A percentile compares a stretch with the other conserved stretches of the same genome.
Conservation (phyloP, 2,329 filamentous ascomycete genomes). For the Diaporthe destruens region DNA sequence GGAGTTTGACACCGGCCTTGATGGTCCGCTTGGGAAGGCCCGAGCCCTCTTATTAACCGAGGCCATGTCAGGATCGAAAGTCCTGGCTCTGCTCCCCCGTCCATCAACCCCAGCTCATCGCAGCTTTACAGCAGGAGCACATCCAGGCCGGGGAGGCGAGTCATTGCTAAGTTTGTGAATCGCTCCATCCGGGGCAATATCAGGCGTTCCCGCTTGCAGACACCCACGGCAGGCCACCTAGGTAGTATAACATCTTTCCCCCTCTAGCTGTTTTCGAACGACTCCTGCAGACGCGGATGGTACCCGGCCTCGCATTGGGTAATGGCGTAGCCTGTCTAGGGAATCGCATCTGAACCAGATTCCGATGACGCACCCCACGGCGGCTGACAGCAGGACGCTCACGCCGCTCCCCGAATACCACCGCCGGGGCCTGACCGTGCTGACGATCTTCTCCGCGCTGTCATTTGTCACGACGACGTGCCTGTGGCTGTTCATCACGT, state of each 20-base stretch:
- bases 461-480: constrained; percentile 38
- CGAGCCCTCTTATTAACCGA: background rate
- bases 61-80: too few relatives aligned
- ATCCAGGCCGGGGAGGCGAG: background rate
- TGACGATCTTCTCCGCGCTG: constrained; percentile 36
- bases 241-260: background rate
- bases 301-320: background rate
- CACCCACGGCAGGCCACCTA: constrained; percentile 5
- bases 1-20: background rate
- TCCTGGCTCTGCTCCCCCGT: too few relatives aligned
- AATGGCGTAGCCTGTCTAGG: background rate
- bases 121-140: background rate
- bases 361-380: constrained; percentile 8
- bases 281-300: background rate
- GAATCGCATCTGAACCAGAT: background rate
- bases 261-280: background rate
- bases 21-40: background rate
- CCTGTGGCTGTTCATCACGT: constrained; percentile 39
- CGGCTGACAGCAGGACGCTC: background rate
- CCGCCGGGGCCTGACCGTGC: constrained; percentile 37
- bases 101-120: background rate
- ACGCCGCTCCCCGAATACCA: constrained; percentile 28
- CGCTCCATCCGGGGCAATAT: background rate
- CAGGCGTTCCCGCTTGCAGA: constrained; percentile 1
- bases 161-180: constrained; percentile 17